Conservation (phyloP, 202 grass and related monocot species). For the Cymbopogon flexuosus region DNA sequence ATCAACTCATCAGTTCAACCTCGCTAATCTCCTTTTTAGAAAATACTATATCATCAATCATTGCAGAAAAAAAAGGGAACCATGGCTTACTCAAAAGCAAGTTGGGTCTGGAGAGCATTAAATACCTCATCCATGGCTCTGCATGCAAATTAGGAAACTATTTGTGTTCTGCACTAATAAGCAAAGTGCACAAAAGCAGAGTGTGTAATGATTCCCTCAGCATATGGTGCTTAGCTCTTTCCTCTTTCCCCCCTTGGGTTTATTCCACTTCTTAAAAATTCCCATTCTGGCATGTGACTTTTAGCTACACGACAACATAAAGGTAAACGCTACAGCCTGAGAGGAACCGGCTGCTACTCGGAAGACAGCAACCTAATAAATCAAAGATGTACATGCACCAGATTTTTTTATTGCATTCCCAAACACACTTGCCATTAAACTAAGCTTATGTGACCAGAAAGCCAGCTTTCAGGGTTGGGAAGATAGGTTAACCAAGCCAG, state of each 20-base stretch:
- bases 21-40: background rate
- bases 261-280: constrained; percentile 15
- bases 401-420: constrained; percentile 11
- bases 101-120: constrained; percentile 14
- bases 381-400: constrained; percentile 15
- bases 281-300: constrained; percentile 38
- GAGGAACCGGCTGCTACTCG: constrained; percentile 18
- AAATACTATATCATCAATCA: background rate
- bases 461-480: constrained; percentile 12
- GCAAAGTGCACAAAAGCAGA: constrained; percentile 29
- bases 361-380: constrained; percentile 30
- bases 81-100: constrained; percentile 9
- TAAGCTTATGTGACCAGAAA: background rate
- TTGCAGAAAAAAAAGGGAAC: background rate
- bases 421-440: constrained; percentile 32
- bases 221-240: constrained; percentile 13
- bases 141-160: constrained; percentile 31
- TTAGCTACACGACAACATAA: constrained; percentile 34
- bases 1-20: background rate
- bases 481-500: constrained; percentile 22
- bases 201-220: constrained; percentile 12
- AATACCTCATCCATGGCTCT: constrained; percentile 26
- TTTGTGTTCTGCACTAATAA: constrained; percentile 1
- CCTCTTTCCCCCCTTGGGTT: background rate
- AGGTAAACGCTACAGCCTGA: constrained; percentile 37